A percentile compares a stretch with the other conserved stretches of the same genome.
Evolutionary conservation across 2,329 filamentous ascomycete genomes (phyloP).

Genomic region (Grosmannia serpens): DNA sequence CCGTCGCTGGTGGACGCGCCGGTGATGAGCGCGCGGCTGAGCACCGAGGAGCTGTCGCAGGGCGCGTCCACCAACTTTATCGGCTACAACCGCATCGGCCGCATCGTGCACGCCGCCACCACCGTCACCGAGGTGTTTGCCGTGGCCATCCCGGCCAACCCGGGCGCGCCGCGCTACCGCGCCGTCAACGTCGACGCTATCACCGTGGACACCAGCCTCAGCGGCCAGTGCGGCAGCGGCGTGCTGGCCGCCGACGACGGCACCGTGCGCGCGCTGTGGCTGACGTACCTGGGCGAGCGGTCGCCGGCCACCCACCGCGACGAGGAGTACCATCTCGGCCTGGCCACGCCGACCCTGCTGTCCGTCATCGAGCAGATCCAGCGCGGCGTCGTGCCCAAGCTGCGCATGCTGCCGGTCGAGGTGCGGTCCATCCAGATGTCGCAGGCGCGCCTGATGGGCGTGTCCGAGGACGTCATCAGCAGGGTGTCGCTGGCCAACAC

Average conservation of each 20-base stretch:
- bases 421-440: constrained; percentile 94
- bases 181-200: constrained; percentile 95
- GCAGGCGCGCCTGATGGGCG: constrained; percentile 93
- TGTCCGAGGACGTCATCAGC: constrained; percentile 90
- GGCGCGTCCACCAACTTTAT: constrained; percentile 93
- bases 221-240: constrained; percentile 84
- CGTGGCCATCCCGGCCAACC: constrained; percentile 89
- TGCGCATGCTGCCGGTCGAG: constrained; percentile 88
- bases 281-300: constrained; percentile 91
- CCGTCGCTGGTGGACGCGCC: constrained; percentile 86
- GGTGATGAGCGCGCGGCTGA: constrained; percentile 78
- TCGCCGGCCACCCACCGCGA: constrained; percentile 69
- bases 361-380: constrained; percentile 84
- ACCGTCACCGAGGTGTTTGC: constrained; percentile 95
- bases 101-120: constrained; percentile 87
- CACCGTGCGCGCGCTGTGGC: constrained; percentile 88
- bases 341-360: constrained; percentile 77
- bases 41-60: constrained; percentile 73
- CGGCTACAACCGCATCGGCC: constrained; percentile 93
- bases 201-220: constrained; percentile 87
- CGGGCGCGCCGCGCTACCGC: constrained; percentile 80
- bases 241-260: constrained; percentile 84
- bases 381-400: constrained; percentile 62
- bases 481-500: constrained; percentile 82
- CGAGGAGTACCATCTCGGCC: constrained; percentile 89